phyloP scores from a whole-genome alignment of 2,329 filamentous ascomycete species.

The Paracamarosporium sp. region DNA sequence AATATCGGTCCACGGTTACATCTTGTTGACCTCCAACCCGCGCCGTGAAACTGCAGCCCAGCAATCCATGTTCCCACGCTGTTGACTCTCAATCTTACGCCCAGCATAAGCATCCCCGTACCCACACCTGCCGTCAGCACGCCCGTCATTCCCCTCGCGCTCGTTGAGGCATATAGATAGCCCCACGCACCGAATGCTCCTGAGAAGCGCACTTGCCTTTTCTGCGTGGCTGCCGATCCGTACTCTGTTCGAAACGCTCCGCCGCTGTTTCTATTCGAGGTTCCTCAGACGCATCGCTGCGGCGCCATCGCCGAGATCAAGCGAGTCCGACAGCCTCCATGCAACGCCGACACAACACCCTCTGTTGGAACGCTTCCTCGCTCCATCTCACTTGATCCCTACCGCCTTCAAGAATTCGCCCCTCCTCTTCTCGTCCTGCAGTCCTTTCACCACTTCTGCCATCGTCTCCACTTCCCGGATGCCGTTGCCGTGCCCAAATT shows the following conservation, averaged over 20 bases:
- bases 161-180: slow-evolving; percentile 8
- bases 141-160: not conserved
- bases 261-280: not conserved
- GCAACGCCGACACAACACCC: too few species aligned
- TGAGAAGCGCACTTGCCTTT: not conserved
- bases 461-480: slow-evolving; percentile 54
- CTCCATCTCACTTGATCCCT: slow-evolving; percentile 37
- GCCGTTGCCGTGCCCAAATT: slow-evolving; percentile 47
- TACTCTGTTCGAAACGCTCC: slow-evolving; percentile 5
- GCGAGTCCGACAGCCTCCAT: not conserved
- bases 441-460: slow-evolving; percentile 50
- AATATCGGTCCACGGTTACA: too few species aligned
- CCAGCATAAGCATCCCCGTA: not conserved
- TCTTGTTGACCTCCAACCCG: not conserved
- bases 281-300: not conserved
- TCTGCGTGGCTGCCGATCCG: not conserved
- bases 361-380: too few species aligned
- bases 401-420: slow-evolving; percentile 42
- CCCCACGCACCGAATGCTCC: not conserved
- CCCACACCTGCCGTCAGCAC: slow-evolving; percentile 13
- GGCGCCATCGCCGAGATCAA: slow-evolving; percentile 1
- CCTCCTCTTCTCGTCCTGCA: slow-evolving; percentile 28
- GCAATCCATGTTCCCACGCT: not conserved
- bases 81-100: not conserved
- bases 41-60: slow-evolving; percentile 1